phyloP scores from a whole-genome alignment of 73 alveolate genomes.

The Blepharisma stoltei region DNA sequence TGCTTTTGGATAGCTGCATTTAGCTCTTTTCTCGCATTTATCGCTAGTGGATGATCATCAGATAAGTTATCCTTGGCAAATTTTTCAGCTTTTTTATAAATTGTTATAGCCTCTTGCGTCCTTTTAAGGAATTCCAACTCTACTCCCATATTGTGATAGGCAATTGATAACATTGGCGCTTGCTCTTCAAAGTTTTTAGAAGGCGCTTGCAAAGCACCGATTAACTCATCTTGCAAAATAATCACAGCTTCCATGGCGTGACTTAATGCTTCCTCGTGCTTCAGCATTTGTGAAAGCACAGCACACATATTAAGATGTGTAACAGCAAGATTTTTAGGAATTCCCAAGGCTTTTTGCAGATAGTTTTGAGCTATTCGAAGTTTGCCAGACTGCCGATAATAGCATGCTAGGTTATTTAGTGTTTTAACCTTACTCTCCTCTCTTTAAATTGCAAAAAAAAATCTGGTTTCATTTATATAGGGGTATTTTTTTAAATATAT shows the following conservation, averaged over 20 bases:
- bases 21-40: constrained; percentile 40
- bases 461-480: too few species aligned
- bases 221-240: constrained; percentile 13
- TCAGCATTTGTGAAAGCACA: constrained; percentile 61
- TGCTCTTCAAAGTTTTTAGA: constrained; percentile 57
- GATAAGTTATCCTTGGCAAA: constrained; percentile 60
- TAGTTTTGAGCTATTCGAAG: constrained; percentile 66
- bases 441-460: too few species aligned
- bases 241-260: constrained; percentile 59
- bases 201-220: not conserved
- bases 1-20: constrained; percentile 24
- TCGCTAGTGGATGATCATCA: constrained; percentile 38
- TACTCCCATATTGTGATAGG: constrained; percentile 80
- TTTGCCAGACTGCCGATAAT: constrained; percentile 70
- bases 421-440: constrained; percentile 81
- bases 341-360: constrained; percentile 66
- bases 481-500: too few species aligned
- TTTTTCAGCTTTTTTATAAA: constrained; percentile 58
- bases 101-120: constrained; percentile 62
- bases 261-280: constrained; percentile 75
- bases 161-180: constrained; percentile 73
- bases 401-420: constrained; percentile 80
- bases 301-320: constrained; percentile 89
- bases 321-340: constrained; percentile 55
- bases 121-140: constrained; percentile 77